Percentiles rank a stretch among this genome's conserved stretches.
Conservation (phyloP, 2,329 filamentous ascomycete genomes). For the Neofusicoccum sp. region DNA sequence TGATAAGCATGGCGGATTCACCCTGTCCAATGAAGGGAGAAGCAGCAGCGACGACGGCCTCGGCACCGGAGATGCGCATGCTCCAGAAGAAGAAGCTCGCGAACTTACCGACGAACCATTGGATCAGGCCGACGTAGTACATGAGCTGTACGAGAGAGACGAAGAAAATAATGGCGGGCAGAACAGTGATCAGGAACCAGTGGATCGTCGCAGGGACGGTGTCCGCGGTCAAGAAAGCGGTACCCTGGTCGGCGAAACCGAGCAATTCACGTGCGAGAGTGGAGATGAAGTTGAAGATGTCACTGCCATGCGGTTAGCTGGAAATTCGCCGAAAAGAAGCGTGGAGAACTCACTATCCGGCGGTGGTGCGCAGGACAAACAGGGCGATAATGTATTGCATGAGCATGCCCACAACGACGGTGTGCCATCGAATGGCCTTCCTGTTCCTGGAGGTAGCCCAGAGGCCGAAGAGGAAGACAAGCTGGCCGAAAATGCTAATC, state of each 20-base stretch:
- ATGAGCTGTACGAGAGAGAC: conserved; percentile 86
- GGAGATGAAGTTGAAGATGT: conserved; percentile 91
- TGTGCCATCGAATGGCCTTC: conserved; percentile 53
- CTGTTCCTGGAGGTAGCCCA: conserved; percentile 73
- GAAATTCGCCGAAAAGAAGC: no score
- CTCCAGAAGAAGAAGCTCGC: conserved; percentile 90
- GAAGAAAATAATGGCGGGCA: conserved; percentile 97
- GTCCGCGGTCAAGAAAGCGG: conserved; percentile 66
- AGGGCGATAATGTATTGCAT: conserved; percentile 85
- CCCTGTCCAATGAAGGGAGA: conserved; percentile 95
- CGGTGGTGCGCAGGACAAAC: conserved; percentile 80
- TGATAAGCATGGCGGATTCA: conserved; percentile 90
- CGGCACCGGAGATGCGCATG: conserved; percentile 83
- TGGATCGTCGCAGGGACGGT: conserved; percentile 43
- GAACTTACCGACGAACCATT: conserved; percentile 89
- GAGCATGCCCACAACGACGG: conserved; percentile 82
- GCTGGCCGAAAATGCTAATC: conserved; percentile 76
- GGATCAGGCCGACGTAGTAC: conserved; percentile 77
- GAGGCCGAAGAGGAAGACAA: conserved; percentile 68
- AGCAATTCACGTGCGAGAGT: conserved; percentile 72
- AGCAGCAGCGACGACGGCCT: conserved; percentile 90
- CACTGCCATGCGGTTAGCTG: conserved; percentile 42
- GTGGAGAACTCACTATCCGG: conserved; percentile 56
- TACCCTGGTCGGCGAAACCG: conserved; percentile 73
- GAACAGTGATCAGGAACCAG: conserved; percentile 77